Conservation (phyloP, 192 early-diverging fungal species). For the Dissophora globulifera region DNA sequence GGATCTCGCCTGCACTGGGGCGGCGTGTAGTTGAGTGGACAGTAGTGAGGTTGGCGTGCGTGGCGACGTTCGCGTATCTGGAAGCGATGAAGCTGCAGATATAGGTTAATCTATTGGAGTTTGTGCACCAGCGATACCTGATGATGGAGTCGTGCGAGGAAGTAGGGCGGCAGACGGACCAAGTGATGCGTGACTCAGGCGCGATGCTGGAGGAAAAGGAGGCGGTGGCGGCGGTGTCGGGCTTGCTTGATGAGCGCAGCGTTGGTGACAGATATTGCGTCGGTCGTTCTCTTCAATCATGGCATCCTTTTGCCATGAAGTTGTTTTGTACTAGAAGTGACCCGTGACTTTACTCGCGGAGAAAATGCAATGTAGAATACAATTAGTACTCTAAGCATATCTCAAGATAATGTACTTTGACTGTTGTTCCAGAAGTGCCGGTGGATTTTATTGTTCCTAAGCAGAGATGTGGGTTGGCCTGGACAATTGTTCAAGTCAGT, state of each 20-base stretch:
- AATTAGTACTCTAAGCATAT: no score
- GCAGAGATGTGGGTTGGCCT: no score
- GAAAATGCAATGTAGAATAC: no score
- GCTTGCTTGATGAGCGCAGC: slow-evolving; percentile 53
- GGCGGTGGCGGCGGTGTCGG: slow-evolving; percentile 23
- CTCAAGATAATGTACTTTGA: no score
- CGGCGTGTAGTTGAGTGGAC: slow-evolving; percentile 56
- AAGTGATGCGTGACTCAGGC: slow-evolving; percentile 47
- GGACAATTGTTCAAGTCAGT: no score
- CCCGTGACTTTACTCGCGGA: no score
- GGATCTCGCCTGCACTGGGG: slow-evolving; percentile 30
- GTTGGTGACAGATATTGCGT: slow-evolving; percentile 23
- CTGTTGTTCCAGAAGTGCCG: no score
- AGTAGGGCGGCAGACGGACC: slow-evolving; percentile 56
- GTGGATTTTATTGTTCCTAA: no score
- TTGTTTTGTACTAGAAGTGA: no score
- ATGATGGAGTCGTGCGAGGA: slow-evolving; percentile 66
- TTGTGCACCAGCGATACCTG: slow-evolving; percentile 72
- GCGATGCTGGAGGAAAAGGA: slow-evolving; percentile 55
- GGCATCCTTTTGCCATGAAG: no score
- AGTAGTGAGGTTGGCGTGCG: slow-evolving; percentile 49
- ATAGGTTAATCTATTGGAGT: slow-evolving; percentile 78
- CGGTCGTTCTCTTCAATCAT: no score
- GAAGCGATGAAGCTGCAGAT: slow-evolving; percentile 80
- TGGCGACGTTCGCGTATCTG: slow-evolving; percentile 64